Percentiles rank a stretch among this genome's conserved stretches.
Evolutionary conservation across 345 rosid genomes (phyloP).

Genomic region (Sisymbrium irio): DNA sequence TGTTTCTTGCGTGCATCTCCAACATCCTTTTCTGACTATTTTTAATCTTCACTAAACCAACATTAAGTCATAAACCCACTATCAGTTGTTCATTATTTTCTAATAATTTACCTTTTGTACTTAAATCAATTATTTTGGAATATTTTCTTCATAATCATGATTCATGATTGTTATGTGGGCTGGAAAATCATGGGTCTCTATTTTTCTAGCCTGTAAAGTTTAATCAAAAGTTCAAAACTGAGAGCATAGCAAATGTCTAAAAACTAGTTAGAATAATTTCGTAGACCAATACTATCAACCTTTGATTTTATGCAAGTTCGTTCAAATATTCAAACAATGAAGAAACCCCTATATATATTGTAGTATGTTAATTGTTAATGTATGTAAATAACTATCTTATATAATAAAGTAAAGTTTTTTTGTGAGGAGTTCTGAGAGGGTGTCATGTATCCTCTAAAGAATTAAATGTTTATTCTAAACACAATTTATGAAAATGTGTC

Average conservation of each 20-base stretch:
- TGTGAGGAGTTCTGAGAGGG: too few species aligned
- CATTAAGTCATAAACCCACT: slow-evolving; percentile 31
- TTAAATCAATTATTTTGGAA: slow-evolving; percentile 7
- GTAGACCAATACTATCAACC: not conserved
- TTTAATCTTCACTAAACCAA: slow-evolving; percentile 17
- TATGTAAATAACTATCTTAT: not conserved
- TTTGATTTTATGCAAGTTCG: not conserved
- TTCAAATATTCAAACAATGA: not conserved
- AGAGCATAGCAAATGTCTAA: slow-evolving; percentile 8
- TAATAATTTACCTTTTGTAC: slow-evolving; percentile 29
- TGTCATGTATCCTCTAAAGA: too few species aligned
- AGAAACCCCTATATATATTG: too few species aligned
- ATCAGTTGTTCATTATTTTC: slow-evolving; percentile 22
- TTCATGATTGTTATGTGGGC: slow-evolving; percentile 28
- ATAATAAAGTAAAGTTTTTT: too few species aligned
- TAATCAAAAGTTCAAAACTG: slow-evolving; percentile 8
- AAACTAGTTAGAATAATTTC: not conserved
- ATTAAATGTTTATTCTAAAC: too few species aligned
- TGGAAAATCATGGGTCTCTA: slow-evolving; percentile 34
- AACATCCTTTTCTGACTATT: not conserved
- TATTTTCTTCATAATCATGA: slow-evolving; percentile 14
- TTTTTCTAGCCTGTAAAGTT: slow-evolving; percentile 35
- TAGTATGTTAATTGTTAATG: not conserved
- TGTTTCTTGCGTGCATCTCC: not conserved
- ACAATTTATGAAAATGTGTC: too few species aligned